A percentile compares a stretch with the other conserved stretches of the same genome.
phyloP scores from a whole-genome alignment of 1,139 yeast species.

The Yamadazyma mexicana region DNA sequence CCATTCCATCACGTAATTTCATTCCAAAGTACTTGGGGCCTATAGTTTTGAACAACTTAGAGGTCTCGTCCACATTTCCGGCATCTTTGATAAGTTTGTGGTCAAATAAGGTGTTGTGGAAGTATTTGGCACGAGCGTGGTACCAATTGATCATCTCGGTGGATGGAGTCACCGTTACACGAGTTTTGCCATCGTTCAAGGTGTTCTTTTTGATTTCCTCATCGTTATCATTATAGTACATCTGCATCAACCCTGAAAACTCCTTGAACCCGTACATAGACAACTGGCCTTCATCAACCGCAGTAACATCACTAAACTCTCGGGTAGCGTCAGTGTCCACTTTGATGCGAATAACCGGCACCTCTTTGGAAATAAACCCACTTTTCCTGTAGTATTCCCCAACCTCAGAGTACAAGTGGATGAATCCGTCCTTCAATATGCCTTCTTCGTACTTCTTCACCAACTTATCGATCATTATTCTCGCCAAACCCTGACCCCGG shows the following conservation, averaged over 20 bases:
- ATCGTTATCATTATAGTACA: conserved; percentile 22
- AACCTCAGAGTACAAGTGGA: conserved; percentile 67
- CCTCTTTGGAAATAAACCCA: conserved; percentile 57
- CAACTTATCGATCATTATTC: conserved; percentile 54
- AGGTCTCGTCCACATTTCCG: conserved; percentile 21
- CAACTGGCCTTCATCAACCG: conserved; percentile 34
- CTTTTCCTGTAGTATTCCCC: conserved; percentile 62
- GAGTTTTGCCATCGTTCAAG: conserved; percentile 24
- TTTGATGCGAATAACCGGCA: conserved; percentile 24
- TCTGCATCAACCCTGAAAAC: conserved; percentile 26
- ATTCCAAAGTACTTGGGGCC: conserved; percentile 36
- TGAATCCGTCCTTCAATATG: conserved; percentile 38
- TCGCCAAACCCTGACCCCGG: conserved; percentile 69
- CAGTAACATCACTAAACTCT: neutral
- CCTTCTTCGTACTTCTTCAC: conserved; percentile 25
- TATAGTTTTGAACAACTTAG: conserved; percentile 20
- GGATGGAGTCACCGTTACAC: conserved; percentile 32
- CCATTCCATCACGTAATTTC: conserved; percentile 19
- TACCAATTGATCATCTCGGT: conserved; percentile 43
- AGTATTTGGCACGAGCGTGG: conserved; percentile 41
- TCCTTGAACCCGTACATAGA: conserved; percentile 29
- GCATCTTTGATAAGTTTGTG: neutral
- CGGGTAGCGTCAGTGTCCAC: neutral
- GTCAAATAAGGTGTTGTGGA: conserved; percentile 28
- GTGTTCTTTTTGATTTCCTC: conserved; percentile 19